Percentiles rank a stretch among this genome's conserved stretches.
These are phyloP conservation scores for Backusella westeae DNA, from an alignment of 192 early-diverging fungal species.

Conservation along the genomic window DNA sequence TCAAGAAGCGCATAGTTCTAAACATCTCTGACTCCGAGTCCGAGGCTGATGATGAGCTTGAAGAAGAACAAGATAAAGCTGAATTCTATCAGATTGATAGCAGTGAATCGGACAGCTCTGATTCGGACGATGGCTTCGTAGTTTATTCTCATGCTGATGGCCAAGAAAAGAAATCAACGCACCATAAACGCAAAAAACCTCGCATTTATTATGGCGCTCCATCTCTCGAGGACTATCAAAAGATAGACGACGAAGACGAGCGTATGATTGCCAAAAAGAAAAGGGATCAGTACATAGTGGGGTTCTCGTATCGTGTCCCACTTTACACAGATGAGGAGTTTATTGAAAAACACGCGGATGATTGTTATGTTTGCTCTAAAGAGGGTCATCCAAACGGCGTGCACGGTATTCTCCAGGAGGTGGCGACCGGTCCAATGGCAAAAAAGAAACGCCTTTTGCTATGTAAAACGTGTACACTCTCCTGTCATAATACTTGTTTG, in stretches of 20 bases:
- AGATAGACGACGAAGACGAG: not conserved
- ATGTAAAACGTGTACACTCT: not conserved
- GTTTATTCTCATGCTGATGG: not conserved
- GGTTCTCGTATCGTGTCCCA: not conserved
- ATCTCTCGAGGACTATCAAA: not conserved
- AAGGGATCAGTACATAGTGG: too few relatives aligned
- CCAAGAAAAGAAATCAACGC: not conserved
- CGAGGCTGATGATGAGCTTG: not conserved
- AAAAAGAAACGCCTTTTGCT: not conserved
- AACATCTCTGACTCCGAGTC: not conserved
- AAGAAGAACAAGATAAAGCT: not conserved
- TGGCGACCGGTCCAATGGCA: not conserved
- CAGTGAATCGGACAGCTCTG: not conserved
- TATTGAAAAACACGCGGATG: not conserved
- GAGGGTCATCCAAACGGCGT: not conserved
- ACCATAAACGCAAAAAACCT: not conserved
- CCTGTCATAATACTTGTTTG: slow-evolving; percentile 8
- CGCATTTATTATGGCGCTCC: not conserved
- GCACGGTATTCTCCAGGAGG: not conserved
- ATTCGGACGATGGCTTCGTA: not conserved
- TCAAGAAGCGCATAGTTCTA: not conserved
- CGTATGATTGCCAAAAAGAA: too few relatives aligned
- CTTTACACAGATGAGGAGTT: not conserved
- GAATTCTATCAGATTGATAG: not conserved
- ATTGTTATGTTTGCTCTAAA: not conserved